A percentile compares a stretch with the other conserved stretches of the same genome.
phyloP scores from a whole-genome alignment of 1,284 basidiomycete species.

The Pseudozyma sp. region DNA sequence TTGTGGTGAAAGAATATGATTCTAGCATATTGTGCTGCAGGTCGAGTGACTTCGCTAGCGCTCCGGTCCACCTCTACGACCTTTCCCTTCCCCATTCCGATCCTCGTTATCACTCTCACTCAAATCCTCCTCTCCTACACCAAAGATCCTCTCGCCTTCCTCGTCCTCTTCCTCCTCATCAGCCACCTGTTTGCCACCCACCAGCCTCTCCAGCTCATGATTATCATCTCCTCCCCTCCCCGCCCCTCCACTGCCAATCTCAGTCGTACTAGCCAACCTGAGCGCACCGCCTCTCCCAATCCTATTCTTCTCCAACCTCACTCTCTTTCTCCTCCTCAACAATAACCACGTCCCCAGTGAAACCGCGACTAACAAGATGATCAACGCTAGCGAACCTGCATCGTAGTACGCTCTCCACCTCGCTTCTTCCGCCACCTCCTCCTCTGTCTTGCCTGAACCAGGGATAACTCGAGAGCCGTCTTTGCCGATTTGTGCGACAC shows the following conservation, averaged over 20 bases:
- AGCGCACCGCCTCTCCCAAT: slow-evolving; percentile 37
- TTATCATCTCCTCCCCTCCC: slow-evolving; percentile 61
- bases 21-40: background rate
- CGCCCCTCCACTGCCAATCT: slow-evolving; percentile 11
- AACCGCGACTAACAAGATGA: slow-evolving; percentile 80
- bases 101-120: slow-evolving; percentile 25
- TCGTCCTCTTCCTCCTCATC: slow-evolving; percentile 58
- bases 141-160: slow-evolving; percentile 70
- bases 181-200: slow-evolving; percentile 18
- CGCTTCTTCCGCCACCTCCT: slow-evolving; percentile 63
- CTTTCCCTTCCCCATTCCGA: background rate
- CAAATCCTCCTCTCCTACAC: slow-evolving; percentile 71
- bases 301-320: slow-evolving; percentile 27
- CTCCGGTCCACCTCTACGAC: slow-evolving; percentile 12
- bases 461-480: slow-evolving; percentile 70
- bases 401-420: slow-evolving; percentile 72
- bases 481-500: slow-evolving; percentile 30
- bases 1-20: background rate
- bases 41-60: slow-evolving; percentile 1
- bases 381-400: slow-evolving; percentile 84
- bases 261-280: slow-evolving; percentile 29
- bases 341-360: slow-evolving; percentile 81
- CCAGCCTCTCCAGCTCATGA: slow-evolving; percentile 56
- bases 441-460: slow-evolving; percentile 66
- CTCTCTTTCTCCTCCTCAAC: slow-evolving; percentile 75